Conservation (phyloP, 2,329 filamentous ascomycete genomes). For the Sporothrix phasma region DNA sequence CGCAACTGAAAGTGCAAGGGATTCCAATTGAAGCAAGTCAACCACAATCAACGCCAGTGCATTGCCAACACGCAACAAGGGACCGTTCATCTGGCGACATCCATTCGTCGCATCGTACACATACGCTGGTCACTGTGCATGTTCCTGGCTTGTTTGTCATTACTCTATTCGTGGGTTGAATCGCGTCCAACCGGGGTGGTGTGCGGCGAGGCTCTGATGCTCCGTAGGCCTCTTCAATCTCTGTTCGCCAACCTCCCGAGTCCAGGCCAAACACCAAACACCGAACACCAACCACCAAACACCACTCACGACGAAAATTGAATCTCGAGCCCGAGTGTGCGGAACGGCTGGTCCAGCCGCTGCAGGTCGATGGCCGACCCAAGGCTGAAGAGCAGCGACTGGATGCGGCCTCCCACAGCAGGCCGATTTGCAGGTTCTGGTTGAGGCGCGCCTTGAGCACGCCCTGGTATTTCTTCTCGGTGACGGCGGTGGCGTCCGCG, state of each 20-base stretch:
- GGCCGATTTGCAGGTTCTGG: slow-evolving; percentile 73
- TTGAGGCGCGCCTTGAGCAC: slow-evolving; percentile 86
- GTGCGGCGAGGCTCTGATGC: background rate
- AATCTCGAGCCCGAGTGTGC: slow-evolving; percentile 66
- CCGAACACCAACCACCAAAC: background rate
- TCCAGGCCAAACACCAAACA: background rate
- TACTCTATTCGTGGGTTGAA: no score
- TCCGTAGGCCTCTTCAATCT: background rate
- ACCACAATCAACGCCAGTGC: no score
- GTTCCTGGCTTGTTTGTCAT: no score
- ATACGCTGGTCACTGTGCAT: no score
- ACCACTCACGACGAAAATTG: slow-evolving; percentile 61
- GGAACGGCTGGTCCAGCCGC: slow-evolving; percentile 64
- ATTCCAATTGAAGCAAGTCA: no score
- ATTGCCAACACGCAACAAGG: no score
- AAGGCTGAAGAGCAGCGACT: slow-evolving; percentile 84
- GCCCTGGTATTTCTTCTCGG: slow-evolving; percentile 60
- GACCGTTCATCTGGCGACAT: no score
- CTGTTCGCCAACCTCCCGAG: background rate
- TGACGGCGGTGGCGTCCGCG: background rate
- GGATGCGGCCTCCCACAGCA: slow-evolving; percentile 88
- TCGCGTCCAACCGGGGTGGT: no score
- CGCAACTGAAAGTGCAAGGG: no score
- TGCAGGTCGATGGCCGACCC: slow-evolving; percentile 77
- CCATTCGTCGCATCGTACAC: no score